A percentile compares a stretch with the other conserved stretches of the same genome.
These are phyloP conservation scores for Filosporella fistucella DNA, from an alignment of 495 filamentous ascomycete genomes.

Conservation along the genomic window DNA sequence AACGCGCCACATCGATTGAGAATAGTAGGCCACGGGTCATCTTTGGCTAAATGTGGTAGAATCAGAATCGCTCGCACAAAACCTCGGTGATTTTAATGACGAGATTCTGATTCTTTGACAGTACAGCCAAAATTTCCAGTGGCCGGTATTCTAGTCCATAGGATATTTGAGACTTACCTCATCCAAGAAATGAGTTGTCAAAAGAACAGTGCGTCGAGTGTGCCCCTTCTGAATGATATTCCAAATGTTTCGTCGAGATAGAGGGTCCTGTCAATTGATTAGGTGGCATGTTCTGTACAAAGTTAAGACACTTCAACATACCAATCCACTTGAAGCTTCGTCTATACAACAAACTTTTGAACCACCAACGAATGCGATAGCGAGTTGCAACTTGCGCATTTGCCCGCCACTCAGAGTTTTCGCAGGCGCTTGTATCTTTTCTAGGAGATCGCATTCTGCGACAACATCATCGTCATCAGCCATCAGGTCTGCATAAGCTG, in stretches of 20 bases:
- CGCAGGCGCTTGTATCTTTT: conserved; percentile 50
- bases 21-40: no score
- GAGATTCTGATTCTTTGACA: no score
- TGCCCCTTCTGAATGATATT: conserved; percentile 41
- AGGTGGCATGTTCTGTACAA: neutral
- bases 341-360: conserved; percentile 68
- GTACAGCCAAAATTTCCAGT: no score
- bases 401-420: conserved; percentile 65
- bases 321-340: conserved; percentile 41
- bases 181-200: conserved; percentile 38
- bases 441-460: conserved; percentile 48
- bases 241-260: conserved; percentile 45
- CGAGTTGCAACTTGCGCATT: conserved; percentile 67
- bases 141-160: no score
- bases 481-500: conserved; percentile 60
- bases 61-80: no score
- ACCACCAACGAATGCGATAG: conserved; percentile 70
- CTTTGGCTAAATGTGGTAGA: no score
- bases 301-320: conserved; percentile 19
- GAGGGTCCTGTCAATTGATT: conserved; percentile 25
- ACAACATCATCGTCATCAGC: conserved; percentile 58
- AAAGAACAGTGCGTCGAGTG: conserved; percentile 24
- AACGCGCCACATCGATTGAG: no score
- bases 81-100: no score
- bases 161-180: no score